Percentiles rank a stretch among this genome's conserved stretches.
phyloP scores from a whole-genome alignment of 441 rosid genomes.

The Omphalea diandra region DNA sequence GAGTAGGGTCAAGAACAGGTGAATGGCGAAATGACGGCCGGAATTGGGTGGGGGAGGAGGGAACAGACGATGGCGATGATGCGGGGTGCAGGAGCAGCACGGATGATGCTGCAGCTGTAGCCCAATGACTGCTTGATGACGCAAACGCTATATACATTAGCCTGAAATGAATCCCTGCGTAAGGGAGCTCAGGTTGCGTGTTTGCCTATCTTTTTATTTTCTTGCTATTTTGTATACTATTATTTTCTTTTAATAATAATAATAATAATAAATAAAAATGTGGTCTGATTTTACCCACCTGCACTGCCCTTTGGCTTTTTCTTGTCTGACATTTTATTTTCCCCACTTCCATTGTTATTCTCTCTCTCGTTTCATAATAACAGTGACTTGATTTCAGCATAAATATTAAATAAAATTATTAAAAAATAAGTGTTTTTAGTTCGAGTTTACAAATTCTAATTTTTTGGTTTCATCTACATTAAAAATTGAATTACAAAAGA shows the following conservation, averaged over 20 bases:
- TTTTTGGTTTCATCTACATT: too few relatives aligned
- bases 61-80: neutral
- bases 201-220: constrained; percentile 12
- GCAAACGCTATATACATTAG: too few relatives aligned
- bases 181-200: neutral
- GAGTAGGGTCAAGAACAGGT: constrained; percentile 6
- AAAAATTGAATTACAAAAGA: too few relatives aligned
- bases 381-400: too few relatives aligned
- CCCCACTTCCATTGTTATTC: too few relatives aligned
- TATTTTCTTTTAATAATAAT: too few relatives aligned
- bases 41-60: constrained; percentile 7
- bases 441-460: too few relatives aligned
- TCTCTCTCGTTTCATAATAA: too few relatives aligned
- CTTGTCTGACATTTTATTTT: neutral
- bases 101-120: constrained; percentile 11
- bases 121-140: constrained; percentile 25
- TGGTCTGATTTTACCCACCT: neutral
- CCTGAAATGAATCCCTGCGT: too few relatives aligned
- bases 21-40: constrained; percentile 33
- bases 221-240: neutral
- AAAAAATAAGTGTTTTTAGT: too few relatives aligned
- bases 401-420: too few relatives aligned
- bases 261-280: neutral
- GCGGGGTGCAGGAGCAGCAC: constrained; percentile 18
- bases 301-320: neutral